Evolutionary conservation across 129 eudicot species (phyloP), one percentile per base, ranked within the genome.

Genomic region (Pseudognaphalium luteoalbum): DNA sequence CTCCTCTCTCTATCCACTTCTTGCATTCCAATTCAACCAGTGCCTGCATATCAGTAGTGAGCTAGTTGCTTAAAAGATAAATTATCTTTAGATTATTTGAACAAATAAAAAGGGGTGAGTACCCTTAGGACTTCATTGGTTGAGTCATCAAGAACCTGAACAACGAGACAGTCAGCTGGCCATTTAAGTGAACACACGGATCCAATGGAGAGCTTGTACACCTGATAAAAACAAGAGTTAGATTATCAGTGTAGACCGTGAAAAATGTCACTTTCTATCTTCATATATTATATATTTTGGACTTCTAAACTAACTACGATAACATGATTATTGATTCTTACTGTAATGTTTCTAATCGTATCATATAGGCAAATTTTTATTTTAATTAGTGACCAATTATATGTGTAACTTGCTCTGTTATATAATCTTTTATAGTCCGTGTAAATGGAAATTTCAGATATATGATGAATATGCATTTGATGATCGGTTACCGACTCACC

Each of bases 131-230:
- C 81, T 72, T 85, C 92, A 61, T 88, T 88, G 72, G 97, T 91
- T 5, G 95, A 91, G 82, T 91, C 95, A 80, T 91, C 97, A 62
- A 91, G 92, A 78, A 88, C 97, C 75, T 91, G 95, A 65, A 91
- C 92, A 32, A 88, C 76, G 68, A 91, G 79, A 63, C 87, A 79
- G 50, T 88, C 83, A 2, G 92, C 82, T 81, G 97, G 97, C 97
- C 97, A 91, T 72, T 72, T 76, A 65, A 91, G 88, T 39, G 87
- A 83, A 60, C 92, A 87, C 12, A 69, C 92, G 67, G 97, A 91
- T 77, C 97, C 95, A 72, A 91, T 91, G 4, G 95, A 91, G 39
- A 91, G 94, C 88, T 91, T 91, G 85, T 91, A 91, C 41, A 91
- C 97, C 97, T 91, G 76, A 83, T 6, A 29, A 75, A 34, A 67